A percentile compares a stretch with the other conserved stretches of the same genome.
phyloP scores from a whole-genome alignment of 768 basidiomycete genomes.

The Lactifluus volemus region DNA sequence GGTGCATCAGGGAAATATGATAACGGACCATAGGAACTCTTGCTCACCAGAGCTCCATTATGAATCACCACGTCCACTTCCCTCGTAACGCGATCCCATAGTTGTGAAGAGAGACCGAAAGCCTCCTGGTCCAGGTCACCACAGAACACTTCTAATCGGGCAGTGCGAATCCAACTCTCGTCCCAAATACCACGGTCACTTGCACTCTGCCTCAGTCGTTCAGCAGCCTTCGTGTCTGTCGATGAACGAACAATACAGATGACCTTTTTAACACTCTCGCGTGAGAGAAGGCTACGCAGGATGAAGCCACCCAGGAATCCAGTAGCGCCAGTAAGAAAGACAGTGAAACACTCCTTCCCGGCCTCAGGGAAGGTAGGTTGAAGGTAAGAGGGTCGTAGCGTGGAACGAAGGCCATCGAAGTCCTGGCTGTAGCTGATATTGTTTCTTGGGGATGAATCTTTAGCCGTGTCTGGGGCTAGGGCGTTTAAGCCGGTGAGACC shows the following conservation, averaged over 20 bases:
- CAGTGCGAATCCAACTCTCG: constrained; percentile 63
- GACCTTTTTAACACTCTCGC: constrained; percentile 69
- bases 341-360: constrained; percentile 46
- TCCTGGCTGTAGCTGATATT: constrained; percentile 51
- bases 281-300: constrained; percentile 65
- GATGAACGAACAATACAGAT: constrained; percentile 85
- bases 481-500: constrained; percentile 36
- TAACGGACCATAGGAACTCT: neutral
- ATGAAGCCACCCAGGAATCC: constrained; percentile 96
- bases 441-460: neutral
- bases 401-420: constrained; percentile 49
- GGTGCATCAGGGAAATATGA: neutral
- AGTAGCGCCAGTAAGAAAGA: constrained; percentile 95
- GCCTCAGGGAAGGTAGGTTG: constrained; percentile 50
- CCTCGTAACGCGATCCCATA: constrained; percentile 57
- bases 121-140: constrained; percentile 74
- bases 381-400: constrained; percentile 53
- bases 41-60: constrained; percentile 90
- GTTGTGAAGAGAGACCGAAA: constrained; percentile 59
- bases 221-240: constrained; percentile 49
- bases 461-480: neutral
- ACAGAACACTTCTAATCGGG: constrained; percentile 65
- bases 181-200: constrained; percentile 83
- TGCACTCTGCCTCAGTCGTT: constrained; percentile 61
- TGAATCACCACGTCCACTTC: constrained; percentile 84